Evolutionary conservation across 1,284 basidiomycete genomes (phyloP), one percentile per base, ranked within the genome.

Genomic region (Ustilago lituana): DNA sequence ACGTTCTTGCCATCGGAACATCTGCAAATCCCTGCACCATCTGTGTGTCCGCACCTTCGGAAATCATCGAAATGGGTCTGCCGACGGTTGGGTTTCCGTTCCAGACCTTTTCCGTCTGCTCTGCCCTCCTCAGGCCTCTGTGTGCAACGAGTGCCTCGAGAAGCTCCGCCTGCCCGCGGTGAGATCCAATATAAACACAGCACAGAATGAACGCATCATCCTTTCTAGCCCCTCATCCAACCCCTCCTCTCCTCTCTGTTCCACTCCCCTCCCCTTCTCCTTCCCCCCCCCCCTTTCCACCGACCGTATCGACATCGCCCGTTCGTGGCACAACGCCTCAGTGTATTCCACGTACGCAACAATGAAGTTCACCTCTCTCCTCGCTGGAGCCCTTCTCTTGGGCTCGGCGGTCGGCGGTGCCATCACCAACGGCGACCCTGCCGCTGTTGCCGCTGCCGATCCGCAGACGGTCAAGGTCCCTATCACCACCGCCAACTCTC

Each of bases 401-500:
- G 64, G 57, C 40, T 47, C 49, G 4, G 44, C 58, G 4, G 17
- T 64, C 31, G 41, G 33, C 24, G 40, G 33, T 24, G 35, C 51
- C 45, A 29, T 45, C 23, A 24, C 47, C 22, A 26, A 17, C 19
- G 29, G 26, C 23, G 15, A 26, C 19, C 15, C 45, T 10, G 46
- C 37, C 19, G 29, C 26, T 27, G 14, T 11, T 26, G n/a, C 24
- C 19, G 46, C 37, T 22, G 29, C 26, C 24, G 14, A 10, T 26
- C 11, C 24, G 14, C 17, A 39, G 17, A 43, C 32, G 33, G n/a
- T 64, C 33, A 24, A 35, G 15, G 27, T 60, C 29, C 55, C 51
- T 17, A 27, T 69, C 48, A 58, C 51, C 47, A 56, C 55, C 23
- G 60, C 52, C 60, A 69, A 64, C 56, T 69, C 60, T 5, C 66